Evolutionary conservation across 106 monocot genomes (phyloP).

Genomic region (Chionographis japonica): DNA sequence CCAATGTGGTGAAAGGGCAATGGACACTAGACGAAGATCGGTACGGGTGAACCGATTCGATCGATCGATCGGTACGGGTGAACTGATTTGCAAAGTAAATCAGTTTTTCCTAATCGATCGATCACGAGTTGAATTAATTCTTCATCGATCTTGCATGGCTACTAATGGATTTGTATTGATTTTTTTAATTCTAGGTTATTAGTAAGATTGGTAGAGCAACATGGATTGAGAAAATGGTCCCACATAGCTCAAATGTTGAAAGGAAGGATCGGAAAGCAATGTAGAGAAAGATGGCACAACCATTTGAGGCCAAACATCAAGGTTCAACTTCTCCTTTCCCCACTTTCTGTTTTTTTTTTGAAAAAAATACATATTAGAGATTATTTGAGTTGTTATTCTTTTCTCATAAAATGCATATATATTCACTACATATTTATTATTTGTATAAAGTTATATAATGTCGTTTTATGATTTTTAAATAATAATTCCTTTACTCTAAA

Average conservation of each 20-base stretch:
- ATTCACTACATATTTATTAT: background rate
- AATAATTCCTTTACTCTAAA: too few relatives aligned
- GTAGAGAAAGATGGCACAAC: slow-evolving; percentile 94
- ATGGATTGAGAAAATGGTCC: slow-evolving; percentile 78
- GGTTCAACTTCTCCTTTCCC: slow-evolving; percentile 21
- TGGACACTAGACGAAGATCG: slow-evolving; percentile 75
- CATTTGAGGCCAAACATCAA: slow-evolving; percentile 91
- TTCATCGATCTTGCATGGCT: too few relatives aligned
- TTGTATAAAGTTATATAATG: too few relatives aligned
- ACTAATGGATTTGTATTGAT: background rate
- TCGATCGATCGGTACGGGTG: slow-evolving; percentile 46
- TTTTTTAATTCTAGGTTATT: slow-evolving; percentile 32
- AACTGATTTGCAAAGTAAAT: background rate
- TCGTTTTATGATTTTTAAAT: too few relatives aligned
- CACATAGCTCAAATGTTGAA: slow-evolving; percentile 53
- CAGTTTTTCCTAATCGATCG: too few relatives aligned
- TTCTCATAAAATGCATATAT: too few relatives aligned
- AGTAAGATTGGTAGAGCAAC: slow-evolving; percentile 49
- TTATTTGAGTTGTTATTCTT: background rate
- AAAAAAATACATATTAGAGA: background rate
- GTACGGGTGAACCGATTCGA: slow-evolving; percentile 21
- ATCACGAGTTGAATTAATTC: too few relatives aligned
- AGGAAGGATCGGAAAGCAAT: slow-evolving; percentile 80
- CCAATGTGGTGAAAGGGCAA: slow-evolving; percentile 64
- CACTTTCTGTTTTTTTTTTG: background rate